A percentile compares a stretch with the other conserved stretches of the same genome.
These are phyloP conservation scores for Arabidopsis arenosa DNA, from an alignment of 345 rosid species.

Conservation along the genomic window DNA sequence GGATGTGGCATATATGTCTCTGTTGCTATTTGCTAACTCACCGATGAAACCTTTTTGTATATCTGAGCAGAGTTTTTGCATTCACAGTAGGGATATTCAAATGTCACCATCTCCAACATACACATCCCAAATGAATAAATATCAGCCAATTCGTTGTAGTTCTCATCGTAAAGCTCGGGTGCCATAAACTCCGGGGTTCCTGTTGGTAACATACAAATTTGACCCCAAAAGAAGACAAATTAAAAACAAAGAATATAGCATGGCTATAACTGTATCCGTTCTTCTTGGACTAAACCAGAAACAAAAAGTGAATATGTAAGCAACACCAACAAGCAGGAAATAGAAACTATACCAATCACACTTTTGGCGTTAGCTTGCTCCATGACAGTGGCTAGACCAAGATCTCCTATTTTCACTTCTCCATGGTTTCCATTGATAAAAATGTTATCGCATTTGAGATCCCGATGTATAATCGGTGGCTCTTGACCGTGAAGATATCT, in stretches of 20 bases:
- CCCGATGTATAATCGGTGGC: conserved; percentile 91
- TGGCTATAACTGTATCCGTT: not conserved
- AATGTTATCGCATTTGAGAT: conserved; percentile 95
- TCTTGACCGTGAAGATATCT: conserved; percentile 77
- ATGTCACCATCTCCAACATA: conserved; percentile 86
- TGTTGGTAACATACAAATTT: conserved; percentile 37
- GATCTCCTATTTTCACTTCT: conserved; percentile 98
- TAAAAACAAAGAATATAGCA: conserved; percentile 12
- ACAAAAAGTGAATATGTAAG: not conserved
- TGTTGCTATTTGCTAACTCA: conserved; percentile 47
- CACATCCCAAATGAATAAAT: conserved; percentile 90
- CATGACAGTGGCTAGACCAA: conserved; percentile 92
- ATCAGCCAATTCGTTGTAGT: conserved; percentile 80
- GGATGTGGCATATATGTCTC: conserved; percentile 2
- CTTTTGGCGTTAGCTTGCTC: conserved; percentile 89
- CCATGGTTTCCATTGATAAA: conserved; percentile 95
- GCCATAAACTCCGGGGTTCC: conserved; percentile 97
- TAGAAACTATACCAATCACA: conserved; percentile 72
- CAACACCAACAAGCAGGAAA: conserved; percentile 31
- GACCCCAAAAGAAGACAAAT: conserved; percentile 5
- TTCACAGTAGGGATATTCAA: conserved; percentile 83
- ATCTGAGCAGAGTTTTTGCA: conserved; percentile 88
- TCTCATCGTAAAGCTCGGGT: conserved; percentile 85
- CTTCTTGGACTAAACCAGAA: not conserved
- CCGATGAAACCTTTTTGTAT: conserved; percentile 86